A percentile compares a stretch with the other conserved stretches of the same genome.
phyloP scores from a whole-genome alignment of 495 filamentous ascomycete genomes.

The Zalerion maritima region DNA sequence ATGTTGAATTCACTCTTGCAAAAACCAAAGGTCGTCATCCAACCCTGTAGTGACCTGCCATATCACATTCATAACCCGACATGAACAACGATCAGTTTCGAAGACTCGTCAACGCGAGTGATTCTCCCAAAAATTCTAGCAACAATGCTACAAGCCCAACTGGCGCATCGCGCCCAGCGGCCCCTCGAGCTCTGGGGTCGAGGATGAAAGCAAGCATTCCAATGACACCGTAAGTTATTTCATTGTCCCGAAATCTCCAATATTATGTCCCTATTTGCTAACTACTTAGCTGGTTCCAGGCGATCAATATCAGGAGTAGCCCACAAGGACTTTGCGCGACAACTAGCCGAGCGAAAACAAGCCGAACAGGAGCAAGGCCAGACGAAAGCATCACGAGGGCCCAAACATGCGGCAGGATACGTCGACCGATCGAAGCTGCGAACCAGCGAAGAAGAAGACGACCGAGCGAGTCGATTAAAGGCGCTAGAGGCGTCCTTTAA shows the following conservation, averaged over 20 bases:
- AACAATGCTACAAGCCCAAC: constrained; percentile 15
- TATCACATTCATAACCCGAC: too few relatives aligned
- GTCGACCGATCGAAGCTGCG: constrained; percentile 59
- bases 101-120: constrained; percentile 55
- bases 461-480: constrained; percentile 48
- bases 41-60: too few relatives aligned
- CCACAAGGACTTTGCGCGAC: constrained; percentile 63
- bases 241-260: constrained; percentile 1
- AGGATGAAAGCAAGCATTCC: constrained; percentile 62
- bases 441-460: constrained; percentile 42
- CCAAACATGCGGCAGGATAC: constrained; percentile 65
- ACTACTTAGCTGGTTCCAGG: constrained; percentile 29
- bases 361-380: constrained; percentile 56
- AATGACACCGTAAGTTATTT: constrained; percentile 59
- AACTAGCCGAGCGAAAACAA: constrained; percentile 64
- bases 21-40: constrained; percentile 1
- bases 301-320: constrained; percentile 45
- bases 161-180: constrained; percentile 20
- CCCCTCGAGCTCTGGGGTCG: constrained; percentile 39
- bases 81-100: constrained; percentile 99
- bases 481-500: constrained; percentile 74
- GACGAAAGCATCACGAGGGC: constrained; percentile 69
- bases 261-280: constrained; percentile 7
- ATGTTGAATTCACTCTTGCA: constrained; percentile 3
- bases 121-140: constrained; percentile 20